These are phyloP conservation scores for Imleria badia DNA, from an alignment of 768 basidiomycete species.

Conservation along the genomic window DNA sequence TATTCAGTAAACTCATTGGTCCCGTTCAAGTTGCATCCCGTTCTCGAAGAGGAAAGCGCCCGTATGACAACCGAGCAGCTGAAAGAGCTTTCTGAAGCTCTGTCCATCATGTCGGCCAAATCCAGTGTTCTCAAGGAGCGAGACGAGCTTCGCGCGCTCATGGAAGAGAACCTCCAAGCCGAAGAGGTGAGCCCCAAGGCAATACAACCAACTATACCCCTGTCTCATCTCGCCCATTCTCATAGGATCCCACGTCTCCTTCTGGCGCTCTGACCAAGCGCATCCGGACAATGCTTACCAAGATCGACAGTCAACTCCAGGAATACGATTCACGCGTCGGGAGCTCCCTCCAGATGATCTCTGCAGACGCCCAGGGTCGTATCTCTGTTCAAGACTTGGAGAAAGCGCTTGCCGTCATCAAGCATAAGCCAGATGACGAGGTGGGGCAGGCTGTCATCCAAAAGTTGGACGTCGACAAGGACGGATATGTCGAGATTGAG, in stretches of 20 bases:
- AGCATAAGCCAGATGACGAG: conserved; percentile 89
- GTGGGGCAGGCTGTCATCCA: conserved; percentile 84
- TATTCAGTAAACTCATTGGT: neutral
- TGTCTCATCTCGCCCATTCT: neutral
- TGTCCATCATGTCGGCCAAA: conserved; percentile 88
- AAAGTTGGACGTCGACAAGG: conserved; percentile 94
- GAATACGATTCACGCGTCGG: conserved; percentile 91
- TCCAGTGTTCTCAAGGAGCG: conserved; percentile 96
- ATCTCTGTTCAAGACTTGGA: conserved; percentile 88
- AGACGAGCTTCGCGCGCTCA: conserved; percentile 83
- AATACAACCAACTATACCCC: neutral
- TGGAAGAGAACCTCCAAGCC: conserved; percentile 90
- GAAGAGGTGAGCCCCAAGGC: conserved; percentile 62
- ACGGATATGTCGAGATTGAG: conserved; percentile 93
- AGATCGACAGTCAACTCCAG: conserved; percentile 89
- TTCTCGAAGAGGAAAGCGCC: conserved; percentile 65
- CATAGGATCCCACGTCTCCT: conserved; percentile 74
- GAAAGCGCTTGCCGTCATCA: conserved; percentile 90
- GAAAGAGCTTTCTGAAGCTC: conserved; percentile 88
- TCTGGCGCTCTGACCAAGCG: conserved; percentile 91
- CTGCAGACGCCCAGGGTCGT: conserved; percentile 80
- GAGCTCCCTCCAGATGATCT: conserved; percentile 81
- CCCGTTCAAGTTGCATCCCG: conserved; percentile 55
- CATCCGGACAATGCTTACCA: conserved; percentile 92
- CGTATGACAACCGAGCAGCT: conserved; percentile 97